A percentile compares a stretch with the other conserved stretches of the same genome.
Evolutionary conservation across 257 asterid species (phyloP).

Genomic region (Solanum boliviense): DNA sequence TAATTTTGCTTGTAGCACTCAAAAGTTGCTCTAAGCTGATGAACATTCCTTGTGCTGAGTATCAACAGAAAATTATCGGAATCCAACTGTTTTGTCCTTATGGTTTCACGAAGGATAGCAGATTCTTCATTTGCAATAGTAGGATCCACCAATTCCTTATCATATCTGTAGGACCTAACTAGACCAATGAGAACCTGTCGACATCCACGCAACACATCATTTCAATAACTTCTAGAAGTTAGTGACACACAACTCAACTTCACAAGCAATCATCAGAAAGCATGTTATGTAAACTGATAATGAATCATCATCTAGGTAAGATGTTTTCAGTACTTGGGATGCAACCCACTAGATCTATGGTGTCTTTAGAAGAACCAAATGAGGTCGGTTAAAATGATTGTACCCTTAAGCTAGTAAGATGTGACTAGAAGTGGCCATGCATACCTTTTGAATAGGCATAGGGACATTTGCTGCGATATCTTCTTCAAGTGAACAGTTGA

Average conservation of each 20-base stretch:
- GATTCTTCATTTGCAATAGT: conserved; percentile 45
- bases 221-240: not conserved
- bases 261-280: not conserved
- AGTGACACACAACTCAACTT: not conserved
- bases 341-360: not conserved
- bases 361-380: not conserved
- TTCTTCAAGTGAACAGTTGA: conserved; percentile 59
- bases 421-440: not conserved
- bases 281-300: not conserved
- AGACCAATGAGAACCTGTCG: conserved; percentile 53
- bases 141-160: conserved; percentile 45
- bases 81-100: conserved; percentile 32
- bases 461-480: conserved; percentile 47
- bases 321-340: not conserved
- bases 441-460: conserved; percentile 58
- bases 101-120: conserved; percentile 36
- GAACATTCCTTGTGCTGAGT: conserved; percentile 52
- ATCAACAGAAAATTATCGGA: conserved; percentile 33
- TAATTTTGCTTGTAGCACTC: conserved; percentile 34
- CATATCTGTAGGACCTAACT: conserved; percentile 66
- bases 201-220: not conserved
- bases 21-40: conserved; percentile 68
- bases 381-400: not conserved
- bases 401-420: not conserved
- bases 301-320: not conserved